Conservation (phyloP, 441 rosid species). For the Populus trichocarpa region DNA sequence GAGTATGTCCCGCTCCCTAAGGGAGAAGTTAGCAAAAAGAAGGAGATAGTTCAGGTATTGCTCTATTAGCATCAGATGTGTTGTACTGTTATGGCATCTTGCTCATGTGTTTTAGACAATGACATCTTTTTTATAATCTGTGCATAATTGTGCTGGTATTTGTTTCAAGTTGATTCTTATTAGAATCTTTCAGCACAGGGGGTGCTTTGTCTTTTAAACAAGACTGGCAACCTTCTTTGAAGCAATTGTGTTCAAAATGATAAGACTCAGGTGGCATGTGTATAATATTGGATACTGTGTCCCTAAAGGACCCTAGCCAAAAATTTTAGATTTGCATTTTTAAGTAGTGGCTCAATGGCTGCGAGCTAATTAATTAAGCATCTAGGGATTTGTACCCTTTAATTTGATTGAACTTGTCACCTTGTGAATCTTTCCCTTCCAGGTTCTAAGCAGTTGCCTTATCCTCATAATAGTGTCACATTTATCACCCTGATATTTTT, state of each 20-base stretch:
- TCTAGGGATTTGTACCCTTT: neutral
- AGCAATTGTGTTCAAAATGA: neutral
- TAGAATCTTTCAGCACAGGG: neutral
- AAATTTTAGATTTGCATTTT: neutral
- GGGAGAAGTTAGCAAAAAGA: constrained; percentile 98
- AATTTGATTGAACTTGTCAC: neutral
- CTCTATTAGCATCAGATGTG: constrained; percentile 3
- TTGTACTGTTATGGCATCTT: neutral
- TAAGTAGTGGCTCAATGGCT: neutral
- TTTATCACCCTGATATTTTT: neutral
- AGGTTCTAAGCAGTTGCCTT: constrained; percentile 6
- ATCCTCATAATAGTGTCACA: neutral
- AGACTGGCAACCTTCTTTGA: neutral
- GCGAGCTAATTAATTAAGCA: neutral
- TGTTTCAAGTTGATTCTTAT: neutral
- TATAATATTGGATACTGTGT: neutral
- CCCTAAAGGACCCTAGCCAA: neutral
- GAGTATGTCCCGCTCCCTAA: constrained; percentile 98
- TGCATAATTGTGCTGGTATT: neutral
- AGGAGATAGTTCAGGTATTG: constrained; percentile 95
- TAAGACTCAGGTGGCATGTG: neutral
- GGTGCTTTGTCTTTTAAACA: neutral
- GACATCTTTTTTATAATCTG: neutral
- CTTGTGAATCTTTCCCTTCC: neutral
- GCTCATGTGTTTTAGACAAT: neutral